These are phyloP conservation scores for Xylaria telfairii DNA, from an alignment of 495 filamentous ascomycete species.

Conservation along the genomic window DNA sequence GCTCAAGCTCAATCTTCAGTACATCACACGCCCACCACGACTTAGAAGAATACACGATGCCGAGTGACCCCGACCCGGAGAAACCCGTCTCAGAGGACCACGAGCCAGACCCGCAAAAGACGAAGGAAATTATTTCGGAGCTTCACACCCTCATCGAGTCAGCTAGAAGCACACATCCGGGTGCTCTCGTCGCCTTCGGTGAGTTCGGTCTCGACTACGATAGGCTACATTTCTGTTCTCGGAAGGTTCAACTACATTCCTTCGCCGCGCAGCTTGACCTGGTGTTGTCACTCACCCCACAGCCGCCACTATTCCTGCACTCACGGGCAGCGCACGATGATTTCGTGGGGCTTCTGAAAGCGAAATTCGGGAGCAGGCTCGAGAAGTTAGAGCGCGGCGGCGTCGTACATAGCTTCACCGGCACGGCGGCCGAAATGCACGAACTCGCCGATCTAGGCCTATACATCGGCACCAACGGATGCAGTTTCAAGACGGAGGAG, in stretches of 20 bases:
- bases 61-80: constrained; percentile 49
- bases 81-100: constrained; percentile 48
- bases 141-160: constrained; percentile 61
- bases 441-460: constrained; percentile 76
- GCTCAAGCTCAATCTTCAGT: constrained; percentile 71
- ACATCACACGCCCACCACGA: constrained; percentile 58
- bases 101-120: constrained; percentile 44
- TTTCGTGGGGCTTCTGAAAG: constrained; percentile 70
- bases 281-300: constrained; percentile 68
- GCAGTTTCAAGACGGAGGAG: constrained; percentile 89
- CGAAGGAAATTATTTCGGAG: constrained; percentile 58
- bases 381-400: constrained; percentile 71
- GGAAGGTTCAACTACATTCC: constrained; percentile 80
- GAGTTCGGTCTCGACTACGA: constrained; percentile 98
- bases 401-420: constrained; percentile 91
- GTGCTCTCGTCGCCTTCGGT: constrained; percentile 78
- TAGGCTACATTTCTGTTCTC: constrained; percentile 76
- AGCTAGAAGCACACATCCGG: constrained; percentile 49
- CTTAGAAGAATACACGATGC: constrained; percentile 47
- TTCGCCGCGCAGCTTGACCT: constrained; percentile 82
- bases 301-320: constrained; percentile 88
- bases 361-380: constrained; percentile 50
- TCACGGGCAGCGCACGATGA: constrained; percentile 83
- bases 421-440: constrained; percentile 80
- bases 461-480: constrained; percentile 88